These are phyloP conservation scores for Nicotiana noctiflora DNA, from an alignment of 257 asterid genomes.

Conservation along the genomic window DNA sequence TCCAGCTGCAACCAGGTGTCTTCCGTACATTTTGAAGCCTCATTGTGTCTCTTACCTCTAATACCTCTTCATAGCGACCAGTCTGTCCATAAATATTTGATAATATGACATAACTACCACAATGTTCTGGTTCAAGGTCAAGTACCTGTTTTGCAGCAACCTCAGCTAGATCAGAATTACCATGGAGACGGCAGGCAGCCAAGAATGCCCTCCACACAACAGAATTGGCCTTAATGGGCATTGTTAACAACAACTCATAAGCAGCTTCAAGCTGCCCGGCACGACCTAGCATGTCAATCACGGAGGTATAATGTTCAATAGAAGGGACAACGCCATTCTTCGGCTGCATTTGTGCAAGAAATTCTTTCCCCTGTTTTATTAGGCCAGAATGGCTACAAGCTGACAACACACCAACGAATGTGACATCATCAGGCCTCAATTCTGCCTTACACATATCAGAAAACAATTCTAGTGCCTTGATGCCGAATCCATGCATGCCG, in stretches of 20 bases:
- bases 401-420: constrained; percentile 66
- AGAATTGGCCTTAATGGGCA: constrained; percentile 58
- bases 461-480: constrained; percentile 60
- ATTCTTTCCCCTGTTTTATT: constrained; percentile 40
- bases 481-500: constrained; percentile 71
- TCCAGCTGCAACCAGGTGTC: constrained; percentile 91
- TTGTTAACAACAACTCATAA: constrained; percentile 45
- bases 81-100: constrained; percentile 72
- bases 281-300: constrained; percentile 86
- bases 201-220: constrained; percentile 78
- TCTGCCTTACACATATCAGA: constrained; percentile 44
- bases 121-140: constrained; percentile 62
- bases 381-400: constrained; percentile 88
- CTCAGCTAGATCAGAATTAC: constrained; percentile 53
- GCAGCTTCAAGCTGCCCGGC: constrained; percentile 69
- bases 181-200: constrained; percentile 71
- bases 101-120: constrained; percentile 73
- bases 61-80: constrained; percentile 65
- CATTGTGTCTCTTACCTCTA: constrained; percentile 61
- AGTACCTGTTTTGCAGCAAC: constrained; percentile 47
- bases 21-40: constrained; percentile 67
- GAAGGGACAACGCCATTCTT: constrained; percentile 46
- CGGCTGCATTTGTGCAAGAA: constrained; percentile 54
- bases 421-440: constrained; percentile 60
- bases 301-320: constrained; percentile 70